phyloP scores from a whole-genome alignment of 805 yeast species.

The Cyberlindnera sargentensis region DNA sequence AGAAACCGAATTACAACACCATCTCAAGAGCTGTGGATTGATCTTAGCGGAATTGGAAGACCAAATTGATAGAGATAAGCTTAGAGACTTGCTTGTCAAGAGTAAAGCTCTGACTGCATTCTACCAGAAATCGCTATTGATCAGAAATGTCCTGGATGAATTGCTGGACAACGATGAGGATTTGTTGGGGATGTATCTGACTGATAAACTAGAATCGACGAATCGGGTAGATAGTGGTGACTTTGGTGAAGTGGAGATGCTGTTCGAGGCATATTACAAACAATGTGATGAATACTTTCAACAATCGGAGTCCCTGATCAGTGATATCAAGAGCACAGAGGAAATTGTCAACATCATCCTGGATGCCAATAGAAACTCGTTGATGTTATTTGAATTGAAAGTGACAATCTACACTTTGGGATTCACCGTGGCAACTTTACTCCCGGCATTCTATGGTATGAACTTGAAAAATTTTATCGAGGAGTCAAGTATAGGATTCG shows the following conservation, averaged over 20 bases:
- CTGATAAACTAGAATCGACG: slow-evolving; percentile 28
- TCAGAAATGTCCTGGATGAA: slow-evolving; percentile 78
- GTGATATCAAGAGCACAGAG: slow-evolving; percentile 84
- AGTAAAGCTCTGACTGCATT: slow-evolving; percentile 67
- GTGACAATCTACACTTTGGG: slow-evolving; percentile 81
- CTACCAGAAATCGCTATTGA: slow-evolving; percentile 67
- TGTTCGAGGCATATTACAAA: slow-evolving; percentile 80
- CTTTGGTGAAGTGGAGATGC: slow-evolving; percentile 76
- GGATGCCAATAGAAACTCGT: slow-evolving; percentile 84
- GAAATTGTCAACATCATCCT: slow-evolving; percentile 87
- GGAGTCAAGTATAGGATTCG: slow-evolving; percentile 59
- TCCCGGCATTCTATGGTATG: slow-evolving; percentile 91
- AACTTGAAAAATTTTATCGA: slow-evolving; percentile 73
- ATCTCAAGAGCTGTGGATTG: slow-evolving; percentile 49
- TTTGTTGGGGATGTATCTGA: slow-evolving; percentile 69
- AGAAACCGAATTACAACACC: slow-evolving; percentile 66
- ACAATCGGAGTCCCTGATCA: slow-evolving; percentile 74
- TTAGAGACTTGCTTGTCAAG: slow-evolving; percentile 65
- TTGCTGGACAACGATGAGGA: slow-evolving; percentile 83
- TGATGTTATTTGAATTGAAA: slow-evolving; percentile 81
- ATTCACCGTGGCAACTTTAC: slow-evolving; percentile 72
- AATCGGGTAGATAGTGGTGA: slow-evolving; percentile 23
- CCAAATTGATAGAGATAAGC: slow-evolving; percentile 67
- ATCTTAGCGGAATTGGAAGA: slow-evolving; percentile 69
- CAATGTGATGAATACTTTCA: slow-evolving; percentile 93